A percentile compares a stretch with the other conserved stretches of the same genome.
Evolutionary conservation across 2,329 filamentous ascomycete species (phyloP).

Genomic region (Monosporascus sp.): DNA sequence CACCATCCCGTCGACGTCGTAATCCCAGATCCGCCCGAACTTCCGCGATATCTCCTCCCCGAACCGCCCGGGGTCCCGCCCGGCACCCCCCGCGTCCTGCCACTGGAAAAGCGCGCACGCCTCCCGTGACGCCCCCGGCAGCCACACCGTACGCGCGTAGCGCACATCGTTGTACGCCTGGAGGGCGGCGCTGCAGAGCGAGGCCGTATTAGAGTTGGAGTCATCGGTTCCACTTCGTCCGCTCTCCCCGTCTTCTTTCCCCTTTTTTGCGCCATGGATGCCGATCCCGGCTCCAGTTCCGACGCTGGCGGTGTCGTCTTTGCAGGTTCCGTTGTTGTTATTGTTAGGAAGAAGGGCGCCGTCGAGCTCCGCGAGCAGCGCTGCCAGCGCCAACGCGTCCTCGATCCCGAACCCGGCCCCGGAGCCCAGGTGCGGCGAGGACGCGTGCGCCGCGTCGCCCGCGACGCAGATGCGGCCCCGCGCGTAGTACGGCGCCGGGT

Average conservation of each 20-base stretch:
- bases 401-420: conserved; percentile 53
- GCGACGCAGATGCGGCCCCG: conserved; percentile 40
- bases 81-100: conserved; percentile 14
- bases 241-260: neutral
- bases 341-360: too few relatives aligned
- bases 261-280: too few relatives aligned
- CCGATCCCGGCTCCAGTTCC: too few relatives aligned
- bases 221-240: neutral
- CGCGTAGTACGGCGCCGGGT: conserved; percentile 39
- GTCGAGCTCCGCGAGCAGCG: conserved; percentile 22
- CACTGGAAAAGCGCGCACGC: conserved; percentile 25
- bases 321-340: too few relatives aligned
- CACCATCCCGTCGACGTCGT: conserved; percentile 23
- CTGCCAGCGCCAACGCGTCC: conserved; percentile 41
- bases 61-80: conserved; percentile 15
- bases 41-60: conserved; percentile 10
- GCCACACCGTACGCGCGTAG: conserved; percentile 25
- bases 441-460: conserved; percentile 53
- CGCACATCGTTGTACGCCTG: conserved; percentile 21
- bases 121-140: conserved; percentile 23
- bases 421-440: conserved; percentile 48
- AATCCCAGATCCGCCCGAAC: conserved; percentile 25
- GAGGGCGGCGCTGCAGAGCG: conserved; percentile 19
- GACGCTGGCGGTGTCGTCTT: too few relatives aligned
- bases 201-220: neutral